Evolutionary conservation across 192 early-diverging fungal species (phyloP).

Genomic region (Backusella psychrophila): DNA sequence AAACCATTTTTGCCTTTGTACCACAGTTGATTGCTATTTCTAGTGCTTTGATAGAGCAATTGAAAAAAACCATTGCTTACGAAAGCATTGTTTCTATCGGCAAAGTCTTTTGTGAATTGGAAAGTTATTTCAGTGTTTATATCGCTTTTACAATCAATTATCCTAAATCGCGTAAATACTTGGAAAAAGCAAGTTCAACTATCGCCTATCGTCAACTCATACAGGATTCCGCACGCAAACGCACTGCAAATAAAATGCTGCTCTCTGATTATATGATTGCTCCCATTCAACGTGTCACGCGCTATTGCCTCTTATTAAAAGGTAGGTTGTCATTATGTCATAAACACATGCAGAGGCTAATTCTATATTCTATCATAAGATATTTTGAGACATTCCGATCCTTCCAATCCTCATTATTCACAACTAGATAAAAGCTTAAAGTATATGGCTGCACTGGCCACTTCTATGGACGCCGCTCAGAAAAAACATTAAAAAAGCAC

Average conservation of each 20-base stretch:
- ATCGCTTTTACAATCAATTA: slow-evolving; percentile 30
- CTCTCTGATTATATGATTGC: slow-evolving; percentile 72
- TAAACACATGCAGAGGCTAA: not conserved
- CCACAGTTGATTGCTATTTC: slow-evolving; percentile 33
- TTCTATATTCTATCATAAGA: slow-evolving; percentile 14
- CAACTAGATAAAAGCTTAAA: slow-evolving; percentile 27
- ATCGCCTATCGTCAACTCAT: slow-evolving; percentile 30
- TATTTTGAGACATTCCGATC: slow-evolving; percentile 28
- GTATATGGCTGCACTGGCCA: slow-evolving; percentile 22
- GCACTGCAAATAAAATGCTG: slow-evolving; percentile 47
- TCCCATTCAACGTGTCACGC: slow-evolving; percentile 73
- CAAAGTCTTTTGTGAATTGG: slow-evolving; percentile 27
- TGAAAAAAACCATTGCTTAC: slow-evolving; percentile 7
- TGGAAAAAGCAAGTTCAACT: slow-evolving; percentile 24
- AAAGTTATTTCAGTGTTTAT: slow-evolving; percentile 30
- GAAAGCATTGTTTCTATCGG: slow-evolving; percentile 14
- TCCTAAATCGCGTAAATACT: slow-evolving; percentile 16
- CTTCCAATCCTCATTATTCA: slow-evolving; percentile 17
- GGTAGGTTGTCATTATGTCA: slow-evolving; percentile 15
- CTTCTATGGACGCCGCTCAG: slow-evolving; percentile 29
- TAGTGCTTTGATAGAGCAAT: slow-evolving; percentile 7
- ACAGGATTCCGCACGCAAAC: slow-evolving; percentile 33
- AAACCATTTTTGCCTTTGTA: slow-evolving; percentile 36
- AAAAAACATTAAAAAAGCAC: not conserved
- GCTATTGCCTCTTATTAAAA: slow-evolving; percentile 67